Evolutionary conservation across 805 yeast genomes (phyloP).

Genomic region (Jamesozyma hellenica): DNA sequence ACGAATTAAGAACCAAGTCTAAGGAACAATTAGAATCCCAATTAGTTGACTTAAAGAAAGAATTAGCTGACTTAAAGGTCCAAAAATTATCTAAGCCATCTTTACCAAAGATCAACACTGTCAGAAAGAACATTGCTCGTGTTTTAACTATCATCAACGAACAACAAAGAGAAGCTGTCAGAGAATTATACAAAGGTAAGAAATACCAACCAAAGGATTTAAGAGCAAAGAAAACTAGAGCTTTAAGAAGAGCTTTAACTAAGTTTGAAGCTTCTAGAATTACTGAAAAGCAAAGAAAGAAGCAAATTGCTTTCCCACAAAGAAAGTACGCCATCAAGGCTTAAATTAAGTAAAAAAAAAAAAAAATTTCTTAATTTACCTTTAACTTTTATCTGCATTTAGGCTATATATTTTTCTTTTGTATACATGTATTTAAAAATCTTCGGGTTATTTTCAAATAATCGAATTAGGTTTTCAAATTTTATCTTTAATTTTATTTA

Average conservation of each 20-base stretch:
- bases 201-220: constrained; percentile 96
- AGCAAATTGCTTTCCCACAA: constrained; percentile 92
- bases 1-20: constrained; percentile 93
- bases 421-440: no score
- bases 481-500: no score
- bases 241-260: constrained; percentile 94
- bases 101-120: constrained; percentile 91
- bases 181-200: constrained; percentile 90
- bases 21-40: constrained; percentile 92
- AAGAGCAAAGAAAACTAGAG: constrained; percentile 99
- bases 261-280: constrained; percentile 68
- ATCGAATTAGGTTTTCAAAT: no score
- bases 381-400: no score
- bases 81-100: constrained; percentile 89
- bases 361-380: not conserved
- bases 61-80: constrained; percentile 90
- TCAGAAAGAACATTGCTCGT: constrained; percentile 97
- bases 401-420: no score
- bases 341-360: constrained; percentile 34
- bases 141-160: constrained; percentile 94
- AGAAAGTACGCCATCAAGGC: constrained; percentile 98
- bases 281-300: constrained; percentile 88
- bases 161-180: constrained; percentile 91
- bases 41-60: constrained; percentile 93
- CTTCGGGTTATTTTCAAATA: no score